These are phyloP conservation scores for Silene coronaria DNA, from an alignment of 179 eudicot species.

Conservation along the genomic window DNA sequence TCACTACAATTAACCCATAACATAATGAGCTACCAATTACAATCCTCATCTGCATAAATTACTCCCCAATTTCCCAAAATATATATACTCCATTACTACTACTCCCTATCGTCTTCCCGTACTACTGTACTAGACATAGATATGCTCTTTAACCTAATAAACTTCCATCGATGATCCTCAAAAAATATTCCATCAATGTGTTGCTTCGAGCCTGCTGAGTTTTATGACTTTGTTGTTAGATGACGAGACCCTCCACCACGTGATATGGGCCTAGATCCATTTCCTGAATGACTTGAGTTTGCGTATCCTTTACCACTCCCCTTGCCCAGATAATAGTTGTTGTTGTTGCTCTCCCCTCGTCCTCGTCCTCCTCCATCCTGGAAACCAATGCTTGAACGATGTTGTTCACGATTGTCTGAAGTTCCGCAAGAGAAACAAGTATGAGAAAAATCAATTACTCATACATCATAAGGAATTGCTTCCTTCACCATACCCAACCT, in stretches of 20 bases:
- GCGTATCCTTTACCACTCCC: conserved; percentile 44
- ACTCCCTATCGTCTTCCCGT: conserved; percentile 6
- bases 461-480: neutral
- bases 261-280: conserved; percentile 33
- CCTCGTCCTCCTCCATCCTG: conserved; percentile 54
- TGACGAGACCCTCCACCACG: conserved; percentile 46
- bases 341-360: conserved; percentile 42
- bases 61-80: conserved; percentile 15
- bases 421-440: neutral
- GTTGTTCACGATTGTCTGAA: conserved; percentile 43
- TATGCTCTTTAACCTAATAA: conserved; percentile 2
- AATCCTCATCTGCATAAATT: conserved; percentile 14
- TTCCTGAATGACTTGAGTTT: conserved; percentile 28
- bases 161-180: neutral
- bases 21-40: neutral
- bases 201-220: conserved; percentile 47
- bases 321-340: conserved; percentile 49
- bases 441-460: neutral
- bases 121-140: conserved; percentile 7
- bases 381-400: conserved; percentile 48
- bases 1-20: conserved; percentile 15
- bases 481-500: neutral
- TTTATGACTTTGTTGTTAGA: conserved; percentile 34
- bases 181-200: conserved; percentile 1
- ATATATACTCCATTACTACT: neutral